Conservation (phyloP, 148 eudicot genomes). For the Vaccinium macrocarpon region DNA sequence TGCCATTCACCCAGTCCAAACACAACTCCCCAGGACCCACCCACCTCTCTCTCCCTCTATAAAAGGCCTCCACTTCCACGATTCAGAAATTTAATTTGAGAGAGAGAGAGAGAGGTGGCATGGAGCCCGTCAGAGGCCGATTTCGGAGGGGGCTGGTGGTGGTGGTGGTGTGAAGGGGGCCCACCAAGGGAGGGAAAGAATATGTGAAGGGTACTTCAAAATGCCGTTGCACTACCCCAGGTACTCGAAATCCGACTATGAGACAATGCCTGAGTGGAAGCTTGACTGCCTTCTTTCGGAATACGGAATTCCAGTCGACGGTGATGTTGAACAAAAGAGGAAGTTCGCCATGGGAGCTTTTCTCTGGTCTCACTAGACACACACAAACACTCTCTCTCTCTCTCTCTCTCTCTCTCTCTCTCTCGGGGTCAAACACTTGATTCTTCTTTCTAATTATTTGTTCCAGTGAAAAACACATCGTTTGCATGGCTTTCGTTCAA, state of each 20-base stretch:
- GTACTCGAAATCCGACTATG: constrained; percentile 34
- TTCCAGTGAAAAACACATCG: background rate
- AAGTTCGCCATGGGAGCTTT: constrained; percentile 50
- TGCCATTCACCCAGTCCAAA: background rate
- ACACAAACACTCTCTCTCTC: background rate
- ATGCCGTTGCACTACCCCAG: constrained; percentile 41
- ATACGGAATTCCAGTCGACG: constrained; percentile 34
- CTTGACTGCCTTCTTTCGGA: constrained; percentile 31
- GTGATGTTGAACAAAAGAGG: constrained; percentile 37
- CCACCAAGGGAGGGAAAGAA: background rate
- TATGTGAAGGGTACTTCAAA: background rate
- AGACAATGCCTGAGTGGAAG: constrained; percentile 46
- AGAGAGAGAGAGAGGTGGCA: constrained; percentile 16
- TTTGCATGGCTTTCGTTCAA: background rate
- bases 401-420: background rate
- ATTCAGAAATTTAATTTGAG: background rate
- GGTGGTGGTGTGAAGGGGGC: too few relatives aligned
- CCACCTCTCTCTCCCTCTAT: background rate
- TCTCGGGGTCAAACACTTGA: too few relatives aligned
- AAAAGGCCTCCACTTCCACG: background rate
- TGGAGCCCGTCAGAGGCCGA: too few relatives aligned
- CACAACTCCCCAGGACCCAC: background rate
- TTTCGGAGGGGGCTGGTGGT: too few relatives aligned
- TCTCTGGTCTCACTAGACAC: constrained; percentile 23
- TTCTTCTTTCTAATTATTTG: too few relatives aligned